phyloP scores from a whole-genome alignment of 495 filamentous ascomycete genomes.

The Jackrogersella multiformis region DNA sequence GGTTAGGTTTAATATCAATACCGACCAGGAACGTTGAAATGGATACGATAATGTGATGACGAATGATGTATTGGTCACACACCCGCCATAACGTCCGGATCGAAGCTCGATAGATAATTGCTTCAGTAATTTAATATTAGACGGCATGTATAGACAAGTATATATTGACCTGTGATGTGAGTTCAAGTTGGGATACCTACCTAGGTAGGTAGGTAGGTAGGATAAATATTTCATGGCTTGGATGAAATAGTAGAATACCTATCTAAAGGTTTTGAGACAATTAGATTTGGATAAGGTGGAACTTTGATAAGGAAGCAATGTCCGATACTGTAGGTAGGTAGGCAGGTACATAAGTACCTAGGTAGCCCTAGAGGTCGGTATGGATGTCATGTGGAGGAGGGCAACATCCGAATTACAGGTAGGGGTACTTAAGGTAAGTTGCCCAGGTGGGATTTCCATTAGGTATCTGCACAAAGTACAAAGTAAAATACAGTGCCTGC shows the following conservation, averaged over 20 bases:
- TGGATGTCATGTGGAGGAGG: conserved; percentile 12
- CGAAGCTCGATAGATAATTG: background rate
- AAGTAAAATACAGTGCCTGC: conserved; percentile 16
- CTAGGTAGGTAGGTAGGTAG: background rate
- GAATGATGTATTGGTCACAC: conserved; percentile 11
- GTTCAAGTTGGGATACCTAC: too few relatives aligned
- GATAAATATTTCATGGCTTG: background rate
- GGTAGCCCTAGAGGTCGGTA: too few relatives aligned
- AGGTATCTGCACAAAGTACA: conserved; percentile 12
- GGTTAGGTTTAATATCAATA: too few relatives aligned
- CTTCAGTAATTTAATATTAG: background rate
- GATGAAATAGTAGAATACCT: conserved; percentile 1
- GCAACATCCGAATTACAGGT: background rate
- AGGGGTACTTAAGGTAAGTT: background rate
- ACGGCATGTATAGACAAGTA: too few relatives aligned
- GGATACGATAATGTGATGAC: conserved; percentile 1
- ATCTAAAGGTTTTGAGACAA: background rate
- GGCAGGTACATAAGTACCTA: too few relatives aligned
- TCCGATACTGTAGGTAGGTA: too few relatives aligned
- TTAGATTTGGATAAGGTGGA: background rate
- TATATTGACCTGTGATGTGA: too few relatives aligned
- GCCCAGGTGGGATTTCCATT: background rate
- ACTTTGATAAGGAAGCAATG: too few relatives aligned
- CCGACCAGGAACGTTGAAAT: background rate
- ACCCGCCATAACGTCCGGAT: background rate